A percentile compares a stretch with the other conserved stretches of the same genome.
Conservation (phyloP, 1,284 basidiomycete genomes). For the Entoloma clypeatum region DNA sequence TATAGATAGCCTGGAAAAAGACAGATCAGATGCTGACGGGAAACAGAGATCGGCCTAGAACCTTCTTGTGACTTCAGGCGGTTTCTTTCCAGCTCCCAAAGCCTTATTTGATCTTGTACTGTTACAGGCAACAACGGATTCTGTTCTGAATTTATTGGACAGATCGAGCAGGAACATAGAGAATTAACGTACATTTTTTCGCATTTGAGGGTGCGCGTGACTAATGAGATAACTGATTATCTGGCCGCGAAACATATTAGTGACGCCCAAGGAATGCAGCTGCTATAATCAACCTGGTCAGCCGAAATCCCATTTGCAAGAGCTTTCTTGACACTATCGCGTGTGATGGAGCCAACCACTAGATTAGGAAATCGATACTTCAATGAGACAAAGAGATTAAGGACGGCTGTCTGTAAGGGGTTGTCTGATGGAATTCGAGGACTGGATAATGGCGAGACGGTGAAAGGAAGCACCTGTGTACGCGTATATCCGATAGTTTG, state of each 20-base stretch:
- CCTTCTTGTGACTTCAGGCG: conserved; percentile 85
- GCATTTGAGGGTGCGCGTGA: conserved; percentile 98
- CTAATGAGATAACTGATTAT: conserved; percentile 94
- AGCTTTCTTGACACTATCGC: conserved; percentile 93
- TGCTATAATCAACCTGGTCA: conserved; percentile 66
- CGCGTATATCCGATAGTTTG: conserved; percentile 97
- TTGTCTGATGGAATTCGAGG: conserved; percentile 59
- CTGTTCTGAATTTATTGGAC: conserved; percentile 36
- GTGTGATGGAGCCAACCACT: conserved; percentile 91
- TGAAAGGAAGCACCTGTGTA: conserved; percentile 72
- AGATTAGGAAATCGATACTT: conserved; percentile 96
- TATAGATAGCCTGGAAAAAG: conserved; percentile 75
- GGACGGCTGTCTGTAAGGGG: conserved; percentile 91
- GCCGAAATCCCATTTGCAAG: conserved; percentile 95
- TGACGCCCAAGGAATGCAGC: conserved; percentile 1
- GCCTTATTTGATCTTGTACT: conserved; percentile 95
- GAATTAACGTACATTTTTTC: conserved; percentile 68
- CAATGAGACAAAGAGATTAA: conserved; percentile 91
- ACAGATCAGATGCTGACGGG: conserved; percentile 13
- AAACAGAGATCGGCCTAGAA: conserved; percentile 30
- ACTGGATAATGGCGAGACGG: conserved; percentile 9
- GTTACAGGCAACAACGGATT: conserved; percentile 91
- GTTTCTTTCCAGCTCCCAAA: conserved; percentile 98
- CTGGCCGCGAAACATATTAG: conserved; percentile 37
- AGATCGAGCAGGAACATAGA: conserved; percentile 12